Conservation (phyloP, 257 asterid species). For the Rauvolfia tetraphylla region DNA sequence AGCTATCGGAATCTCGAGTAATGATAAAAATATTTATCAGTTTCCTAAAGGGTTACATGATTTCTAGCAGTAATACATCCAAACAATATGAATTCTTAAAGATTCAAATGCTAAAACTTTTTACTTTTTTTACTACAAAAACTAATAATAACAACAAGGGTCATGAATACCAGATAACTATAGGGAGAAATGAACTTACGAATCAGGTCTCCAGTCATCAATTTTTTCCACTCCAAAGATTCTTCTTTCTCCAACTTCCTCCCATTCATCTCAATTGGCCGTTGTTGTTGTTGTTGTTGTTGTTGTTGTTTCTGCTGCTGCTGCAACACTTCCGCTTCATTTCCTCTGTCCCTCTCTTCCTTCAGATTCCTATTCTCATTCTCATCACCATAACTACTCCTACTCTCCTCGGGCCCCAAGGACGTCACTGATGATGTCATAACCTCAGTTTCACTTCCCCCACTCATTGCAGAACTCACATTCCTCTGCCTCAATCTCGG, state of each 20-base stretch:
- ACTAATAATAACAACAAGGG: background rate
- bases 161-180: constrained; percentile 1
- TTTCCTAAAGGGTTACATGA: background rate
- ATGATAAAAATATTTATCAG: background rate
- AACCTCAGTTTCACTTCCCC: constrained; percentile 28
- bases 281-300: constrained; percentile 30
- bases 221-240: constrained; percentile 77
- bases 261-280: constrained; percentile 40
- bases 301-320: constrained; percentile 26
- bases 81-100: background rate
- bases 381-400: constrained; percentile 19
- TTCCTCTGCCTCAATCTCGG: constrained; percentile 82
- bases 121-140: background rate
- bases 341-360: constrained; percentile 29
- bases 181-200: constrained; percentile 40
- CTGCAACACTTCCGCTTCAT: constrained; percentile 23
- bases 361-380: constrained; percentile 25
- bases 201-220: constrained; percentile 61
- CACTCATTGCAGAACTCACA: constrained; percentile 45
- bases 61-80: background rate
- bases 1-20: background rate
- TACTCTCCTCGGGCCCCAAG: constrained; percentile 34
- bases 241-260: constrained; percentile 62
- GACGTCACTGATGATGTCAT: constrained; percentile 16
- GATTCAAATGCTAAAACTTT: background rate